Evolutionary conservation across 140 eudicot species (phyloP).

Genomic region (Erigeron philadelphicus): DNA sequence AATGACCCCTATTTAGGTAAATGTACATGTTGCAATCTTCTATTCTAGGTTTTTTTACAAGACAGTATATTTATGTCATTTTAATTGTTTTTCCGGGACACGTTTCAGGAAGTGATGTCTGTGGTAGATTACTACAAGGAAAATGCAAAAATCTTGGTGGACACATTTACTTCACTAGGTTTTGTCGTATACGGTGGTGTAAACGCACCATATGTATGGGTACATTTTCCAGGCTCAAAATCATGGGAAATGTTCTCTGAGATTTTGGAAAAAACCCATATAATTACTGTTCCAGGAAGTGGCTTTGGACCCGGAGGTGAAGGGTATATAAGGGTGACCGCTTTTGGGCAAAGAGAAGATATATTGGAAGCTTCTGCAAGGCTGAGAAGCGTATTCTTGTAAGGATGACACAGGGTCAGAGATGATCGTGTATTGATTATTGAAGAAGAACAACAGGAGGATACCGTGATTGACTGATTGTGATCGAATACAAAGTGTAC

Average conservation of each 20-base stretch:
- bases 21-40: not conserved
- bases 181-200: slow-evolving; percentile 67
- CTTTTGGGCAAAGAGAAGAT: slow-evolving; percentile 62
- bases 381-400: slow-evolving; percentile 30
- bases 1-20: not conserved
- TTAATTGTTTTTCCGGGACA: not conserved
- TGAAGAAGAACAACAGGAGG: not conserved
- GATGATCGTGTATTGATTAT: not conserved
- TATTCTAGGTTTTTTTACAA: not conserved
- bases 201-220: slow-evolving; percentile 93
- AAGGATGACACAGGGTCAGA: not conserved
- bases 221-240: slow-evolving; percentile 77
- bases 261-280: slow-evolving; percentile 67
- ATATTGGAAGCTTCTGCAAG: slow-evolving; percentile 64
- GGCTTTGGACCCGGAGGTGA: slow-evolving; percentile 94
- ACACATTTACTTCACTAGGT: slow-evolving; percentile 65
- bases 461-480: not conserved
- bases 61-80: not conserved
- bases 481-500: not conserved
- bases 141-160: slow-evolving; percentile 60
- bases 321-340: slow-evolving; percentile 69
- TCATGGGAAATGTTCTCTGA: slow-evolving; percentile 78
- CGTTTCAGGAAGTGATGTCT: slow-evolving; percentile 56
- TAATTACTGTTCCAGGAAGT: slow-evolving; percentile 75
- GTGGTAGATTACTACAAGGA: slow-evolving; percentile 83